A percentile compares a stretch with the other conserved stretches of the same genome.
Evolutionary conservation across 1,284 basidiomycete species (phyloP).

Genomic region (Puccinia horiana): DNA sequence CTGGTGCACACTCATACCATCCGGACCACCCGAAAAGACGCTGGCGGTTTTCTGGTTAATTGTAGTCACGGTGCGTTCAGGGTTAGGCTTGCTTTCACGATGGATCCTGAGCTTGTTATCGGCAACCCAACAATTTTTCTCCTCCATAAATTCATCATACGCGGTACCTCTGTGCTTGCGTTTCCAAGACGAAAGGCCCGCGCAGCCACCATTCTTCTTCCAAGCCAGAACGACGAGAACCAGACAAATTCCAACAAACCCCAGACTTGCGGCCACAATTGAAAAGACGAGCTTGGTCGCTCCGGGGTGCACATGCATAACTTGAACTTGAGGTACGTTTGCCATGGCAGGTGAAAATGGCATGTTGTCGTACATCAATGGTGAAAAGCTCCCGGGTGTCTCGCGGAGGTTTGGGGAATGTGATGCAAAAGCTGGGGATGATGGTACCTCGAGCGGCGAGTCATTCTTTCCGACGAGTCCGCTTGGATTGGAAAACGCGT

Average conservation of each 20-base stretch:
- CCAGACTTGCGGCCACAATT: conserved; percentile 36
- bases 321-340: conserved; percentile 24
- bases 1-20: background rate
- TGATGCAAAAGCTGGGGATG: conserved; percentile 28
- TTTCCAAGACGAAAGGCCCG: conserved; percentile 23
- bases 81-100: conserved; percentile 18
- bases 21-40: background rate
- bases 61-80: background rate
- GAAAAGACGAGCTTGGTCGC: conserved; percentile 27
- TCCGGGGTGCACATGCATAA: background rate
- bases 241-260: conserved; percentile 33
- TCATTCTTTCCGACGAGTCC: background rate
- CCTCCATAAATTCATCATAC: conserved; percentile 50
- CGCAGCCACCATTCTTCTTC: conserved; percentile 32
- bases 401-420: conserved; percentile 34
- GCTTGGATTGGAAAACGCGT: background rate
- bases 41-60: background rate
- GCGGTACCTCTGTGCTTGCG: conserved; percentile 43
- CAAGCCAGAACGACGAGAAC: conserved; percentile 7
- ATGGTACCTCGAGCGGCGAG: conserved; percentile 26
- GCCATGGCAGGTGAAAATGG: conserved; percentile 17
- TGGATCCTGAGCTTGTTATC: conserved; percentile 25
- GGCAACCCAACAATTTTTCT: conserved; percentile 44
- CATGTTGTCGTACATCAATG: conserved; percentile 24
- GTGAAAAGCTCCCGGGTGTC: conserved; percentile 45